phyloP scores from a whole-genome alignment of 2,329 filamentous ascomycete species.

The Alternaria atra region DNA sequence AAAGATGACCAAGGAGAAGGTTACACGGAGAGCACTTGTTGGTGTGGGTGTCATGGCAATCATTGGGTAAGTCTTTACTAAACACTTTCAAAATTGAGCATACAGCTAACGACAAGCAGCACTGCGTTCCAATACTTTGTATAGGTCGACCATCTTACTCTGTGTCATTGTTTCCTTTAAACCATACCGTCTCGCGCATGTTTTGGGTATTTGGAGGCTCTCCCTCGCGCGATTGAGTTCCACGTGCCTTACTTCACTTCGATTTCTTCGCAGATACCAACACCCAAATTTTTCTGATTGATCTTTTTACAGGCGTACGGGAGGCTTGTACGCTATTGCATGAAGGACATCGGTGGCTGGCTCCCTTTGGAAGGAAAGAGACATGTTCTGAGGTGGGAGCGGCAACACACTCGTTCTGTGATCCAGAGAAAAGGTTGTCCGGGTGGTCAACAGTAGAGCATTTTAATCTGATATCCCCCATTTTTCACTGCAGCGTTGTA shows the following conservation, averaged over 20 bases:
- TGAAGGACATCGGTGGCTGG: constrained; percentile 17
- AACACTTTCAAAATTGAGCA: neutral
- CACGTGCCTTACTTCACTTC: constrained; percentile 10
- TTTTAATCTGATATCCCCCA: constrained; percentile 32
- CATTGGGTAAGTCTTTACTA: constrained; percentile 76
- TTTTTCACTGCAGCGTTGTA: neutral
- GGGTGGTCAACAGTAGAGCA: constrained; percentile 27
- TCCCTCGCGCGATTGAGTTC: constrained; percentile 3
- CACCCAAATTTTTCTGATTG: constrained; percentile 12
- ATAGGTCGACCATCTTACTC: constrained; percentile 7
- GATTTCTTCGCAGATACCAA: constrained; percentile 27
- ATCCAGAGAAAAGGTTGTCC: constrained; percentile 6
- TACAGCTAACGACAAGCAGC: constrained; percentile 31
- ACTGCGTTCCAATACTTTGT: constrained; percentile 44
- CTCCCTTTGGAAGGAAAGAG: constrained; percentile 12
- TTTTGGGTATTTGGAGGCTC: constrained; percentile 18
- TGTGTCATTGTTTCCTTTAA: neutral
- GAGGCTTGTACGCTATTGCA: constrained; percentile 12
- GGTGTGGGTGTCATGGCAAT: constrained; percentile 88
- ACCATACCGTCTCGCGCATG: constrained; percentile 13
- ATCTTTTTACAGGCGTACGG: constrained; percentile 21
- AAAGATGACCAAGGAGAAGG: constrained; percentile 83
- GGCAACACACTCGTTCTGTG: constrained; percentile 28
- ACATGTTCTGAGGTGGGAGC: constrained; percentile 7
- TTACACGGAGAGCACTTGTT: constrained; percentile 84